Percentiles rank a stretch among this genome's conserved stretches.
phyloP scores from a whole-genome alignment of 2,329 filamentous ascomycete species.

The Hypocrella siamensis region DNA sequence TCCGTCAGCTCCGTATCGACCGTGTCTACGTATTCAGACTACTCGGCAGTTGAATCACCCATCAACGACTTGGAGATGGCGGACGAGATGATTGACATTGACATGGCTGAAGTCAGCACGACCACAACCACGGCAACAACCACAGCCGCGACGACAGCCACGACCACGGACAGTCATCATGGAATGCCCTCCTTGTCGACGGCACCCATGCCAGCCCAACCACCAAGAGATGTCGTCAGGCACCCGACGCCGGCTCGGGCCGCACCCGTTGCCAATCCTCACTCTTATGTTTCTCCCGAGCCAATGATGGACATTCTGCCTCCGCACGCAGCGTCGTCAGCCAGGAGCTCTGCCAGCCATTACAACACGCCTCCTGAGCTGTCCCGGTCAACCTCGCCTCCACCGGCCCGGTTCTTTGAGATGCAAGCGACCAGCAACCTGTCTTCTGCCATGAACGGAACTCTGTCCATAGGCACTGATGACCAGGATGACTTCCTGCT shows the following conservation, averaged over 20 bases:
- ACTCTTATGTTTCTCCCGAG: conserved; percentile 31
- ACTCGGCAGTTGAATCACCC: conserved; percentile 38
- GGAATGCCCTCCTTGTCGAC: conserved; percentile 7
- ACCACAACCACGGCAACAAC: conserved; percentile 15
- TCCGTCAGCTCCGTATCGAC: conserved; percentile 34
- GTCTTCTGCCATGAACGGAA: conserved; percentile 16
- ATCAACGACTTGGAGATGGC: conserved; percentile 28
- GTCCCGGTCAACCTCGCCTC: conserved; percentile 44
- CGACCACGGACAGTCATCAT: not conserved
- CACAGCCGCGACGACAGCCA: too few species aligned
- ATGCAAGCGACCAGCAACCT: conserved; percentile 18
- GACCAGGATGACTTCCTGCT: conserved; percentile 27
- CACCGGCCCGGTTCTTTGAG: conserved; percentile 32
- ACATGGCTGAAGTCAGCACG: conserved; percentile 9
- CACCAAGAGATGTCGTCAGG: conserved; percentile 16
- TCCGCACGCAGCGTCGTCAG: conserved; percentile 28
- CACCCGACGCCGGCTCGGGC: conserved; percentile 21
- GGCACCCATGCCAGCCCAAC: conserved; percentile 20
- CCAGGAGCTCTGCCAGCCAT: conserved; percentile 33
- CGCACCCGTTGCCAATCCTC: conserved; percentile 20
- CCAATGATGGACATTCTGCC: conserved; percentile 22
- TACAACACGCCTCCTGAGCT: conserved; percentile 44
- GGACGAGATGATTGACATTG: conserved; percentile 32
- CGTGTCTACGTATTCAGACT: conserved; percentile 40
- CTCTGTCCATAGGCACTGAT: conserved; percentile 17